phyloP scores from a whole-genome alignment of 1,139 yeast genomes.

The Debaryomyces sp. region DNA sequence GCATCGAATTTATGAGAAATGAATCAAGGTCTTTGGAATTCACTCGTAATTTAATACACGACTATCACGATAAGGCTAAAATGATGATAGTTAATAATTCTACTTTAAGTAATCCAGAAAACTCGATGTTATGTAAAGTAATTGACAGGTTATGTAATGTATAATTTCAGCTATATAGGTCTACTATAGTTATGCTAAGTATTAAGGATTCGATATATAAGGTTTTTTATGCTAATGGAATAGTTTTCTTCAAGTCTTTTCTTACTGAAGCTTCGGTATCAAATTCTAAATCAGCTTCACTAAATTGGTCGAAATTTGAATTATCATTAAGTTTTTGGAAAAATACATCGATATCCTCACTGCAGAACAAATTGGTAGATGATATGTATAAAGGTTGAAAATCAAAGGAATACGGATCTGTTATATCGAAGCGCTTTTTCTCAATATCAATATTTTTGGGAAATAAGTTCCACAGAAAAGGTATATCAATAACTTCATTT shows the following conservation, averaged over 20 bases:
- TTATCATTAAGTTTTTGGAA: constrained; percentile 16
- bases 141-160: constrained; percentile 16
- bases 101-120: constrained; percentile 4
- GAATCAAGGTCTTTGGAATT: constrained; percentile 25
- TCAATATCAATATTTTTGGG: constrained; percentile 29
- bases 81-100: constrained; percentile 15
- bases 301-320: constrained; percentile 1
- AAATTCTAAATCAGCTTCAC: background rate
- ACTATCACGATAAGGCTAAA: constrained; percentile 22
- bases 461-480: constrained; percentile 24
- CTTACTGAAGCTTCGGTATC: constrained; percentile 1
- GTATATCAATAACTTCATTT: constrained; percentile 23
- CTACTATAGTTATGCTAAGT: background rate
- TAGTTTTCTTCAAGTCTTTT: constrained; percentile 6
- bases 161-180: constrained; percentile 4
- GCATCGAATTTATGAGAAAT: constrained; percentile 25
- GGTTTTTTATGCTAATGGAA: constrained; percentile 14
- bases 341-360: constrained; percentile 30
- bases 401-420: constrained; percentile 13
- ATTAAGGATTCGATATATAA: background rate
- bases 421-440: constrained; percentile 17
- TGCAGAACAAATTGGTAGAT: constrained; percentile 13
- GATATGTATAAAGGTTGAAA: constrained; percentile 1
- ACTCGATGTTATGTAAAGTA: constrained; percentile 12
- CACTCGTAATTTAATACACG: constrained; percentile 22